phyloP scores from a whole-genome alignment of 306 rosid species.

The Vachellia collinsii region DNA sequence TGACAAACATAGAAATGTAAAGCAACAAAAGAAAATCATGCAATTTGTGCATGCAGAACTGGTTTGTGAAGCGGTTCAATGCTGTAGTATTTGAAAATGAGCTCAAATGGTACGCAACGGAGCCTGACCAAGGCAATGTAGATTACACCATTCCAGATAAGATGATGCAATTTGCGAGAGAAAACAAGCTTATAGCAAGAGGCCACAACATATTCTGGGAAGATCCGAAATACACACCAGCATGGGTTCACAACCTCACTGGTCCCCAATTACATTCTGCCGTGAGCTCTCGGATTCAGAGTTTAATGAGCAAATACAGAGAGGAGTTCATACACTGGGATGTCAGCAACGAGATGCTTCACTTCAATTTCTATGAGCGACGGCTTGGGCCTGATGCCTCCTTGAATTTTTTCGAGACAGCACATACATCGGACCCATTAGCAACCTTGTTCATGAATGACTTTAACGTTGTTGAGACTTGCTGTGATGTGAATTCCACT shows the following conservation, averaged over 20 bases:
- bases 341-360: slow-evolving; percentile 96
- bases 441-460: slow-evolving; percentile 88
- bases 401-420: slow-evolving; percentile 62
- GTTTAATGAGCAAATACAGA: slow-evolving; percentile 72
- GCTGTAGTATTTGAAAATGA: slow-evolving; percentile 91
- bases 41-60: slow-evolving; percentile 49
- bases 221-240: slow-evolving; percentile 73
- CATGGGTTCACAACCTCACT: slow-evolving; percentile 78
- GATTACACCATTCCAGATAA: slow-evolving; percentile 69
- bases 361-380: slow-evolving; percentile 87
- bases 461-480: slow-evolving; percentile 90
- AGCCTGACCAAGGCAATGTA: slow-evolving; percentile 67
- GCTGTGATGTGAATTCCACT: slow-evolving; percentile 72
- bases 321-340: slow-evolving; percentile 93
- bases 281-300: slow-evolving; percentile 59
- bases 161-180: slow-evolving; percentile 71
- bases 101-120: slow-evolving; percentile 95
- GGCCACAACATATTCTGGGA: slow-evolving; percentile 98
- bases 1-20: neutral
- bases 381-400: slow-evolving; percentile 75
- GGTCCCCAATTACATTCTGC: slow-evolving; percentile 55
- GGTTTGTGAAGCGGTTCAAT: slow-evolving; percentile 86
- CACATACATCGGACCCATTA: slow-evolving; percentile 74
- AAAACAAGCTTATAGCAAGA: slow-evolving; percentile 71
- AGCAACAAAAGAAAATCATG: neutral